Conservation (phyloP, 2,329 filamentous ascomycete species). For the Immersiporthe knoxdaviesiana region DNA sequence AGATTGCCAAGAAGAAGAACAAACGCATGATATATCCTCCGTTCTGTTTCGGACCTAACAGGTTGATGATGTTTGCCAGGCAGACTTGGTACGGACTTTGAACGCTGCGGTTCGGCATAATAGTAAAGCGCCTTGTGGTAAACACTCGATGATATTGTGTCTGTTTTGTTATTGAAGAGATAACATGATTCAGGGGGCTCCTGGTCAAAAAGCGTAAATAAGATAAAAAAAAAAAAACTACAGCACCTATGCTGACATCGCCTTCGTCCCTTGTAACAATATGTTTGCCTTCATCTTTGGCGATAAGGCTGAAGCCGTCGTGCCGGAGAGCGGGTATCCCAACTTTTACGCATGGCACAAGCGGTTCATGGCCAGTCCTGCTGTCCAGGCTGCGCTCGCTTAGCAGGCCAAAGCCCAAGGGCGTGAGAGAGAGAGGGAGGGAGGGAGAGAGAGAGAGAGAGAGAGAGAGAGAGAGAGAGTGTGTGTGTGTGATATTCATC, state of each 20-base stretch:
- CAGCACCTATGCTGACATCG: slow-evolving; percentile 35
- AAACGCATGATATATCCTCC: too few species aligned
- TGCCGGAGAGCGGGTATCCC: slow-evolving; percentile 40
- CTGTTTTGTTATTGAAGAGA: too few species aligned
- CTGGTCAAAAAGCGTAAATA: neutral
- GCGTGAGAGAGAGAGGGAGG: neutral
- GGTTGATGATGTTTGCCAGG: neutral
- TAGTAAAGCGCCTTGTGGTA: too few species aligned
- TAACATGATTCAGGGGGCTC: neutral
- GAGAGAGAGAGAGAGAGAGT: too few species aligned
- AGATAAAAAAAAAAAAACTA: too few species aligned
- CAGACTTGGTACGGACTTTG: too few species aligned
- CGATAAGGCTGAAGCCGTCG: slow-evolving; percentile 32
- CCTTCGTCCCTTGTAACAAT: slow-evolving; percentile 32
- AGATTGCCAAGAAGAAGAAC: too few species aligned
- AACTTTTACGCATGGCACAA: slow-evolving; percentile 42
- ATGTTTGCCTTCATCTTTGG: slow-evolving; percentile 28
- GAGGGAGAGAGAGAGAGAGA: too few species aligned
- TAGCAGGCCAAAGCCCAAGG: slow-evolving; percentile 11
- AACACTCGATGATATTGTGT: too few species aligned
- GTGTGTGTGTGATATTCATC: too few species aligned
- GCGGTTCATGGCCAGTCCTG: slow-evolving; percentile 38
- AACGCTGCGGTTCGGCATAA: too few species aligned
- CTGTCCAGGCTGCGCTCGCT: slow-evolving; percentile 32
- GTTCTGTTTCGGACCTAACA: neutral